Percentiles rank a stretch among this genome's conserved stretches.
Conservation (phyloP, 768 basidiomycete species). For the Leccinum disarticulatum region DNA sequence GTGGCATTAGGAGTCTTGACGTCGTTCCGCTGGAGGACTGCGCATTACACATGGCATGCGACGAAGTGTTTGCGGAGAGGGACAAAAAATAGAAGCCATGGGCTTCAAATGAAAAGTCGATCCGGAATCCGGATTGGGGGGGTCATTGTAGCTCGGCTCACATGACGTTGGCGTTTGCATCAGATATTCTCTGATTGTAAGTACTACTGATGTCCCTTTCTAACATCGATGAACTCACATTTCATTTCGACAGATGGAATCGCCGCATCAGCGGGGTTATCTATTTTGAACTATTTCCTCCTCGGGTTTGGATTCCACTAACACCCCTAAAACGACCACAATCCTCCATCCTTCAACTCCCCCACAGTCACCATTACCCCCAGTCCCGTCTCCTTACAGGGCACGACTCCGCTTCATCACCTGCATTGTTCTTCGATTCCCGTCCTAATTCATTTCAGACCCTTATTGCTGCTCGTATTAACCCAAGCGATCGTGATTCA, state of each 20-base stretch:
- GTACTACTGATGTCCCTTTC: slow-evolving; percentile 17
- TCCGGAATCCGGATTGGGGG: slow-evolving; percentile 65
- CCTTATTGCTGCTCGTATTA: slow-evolving; percentile 15
- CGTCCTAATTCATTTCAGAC: slow-evolving; percentile 21
- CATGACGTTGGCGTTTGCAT: not conserved
- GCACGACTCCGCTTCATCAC: slow-evolving; percentile 2
- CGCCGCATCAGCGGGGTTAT: slow-evolving; percentile 61
- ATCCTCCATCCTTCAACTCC: slow-evolving; percentile 9
- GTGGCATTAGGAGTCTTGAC: slow-evolving; percentile 29
- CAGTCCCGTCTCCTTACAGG: slow-evolving; percentile 8
- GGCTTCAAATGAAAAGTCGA: slow-evolving; percentile 70
- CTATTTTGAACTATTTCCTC: slow-evolving; percentile 69
- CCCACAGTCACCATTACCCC: slow-evolving; percentile 11
- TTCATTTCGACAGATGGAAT: slow-evolving; percentile 44
- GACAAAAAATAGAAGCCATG: slow-evolving; percentile 65
- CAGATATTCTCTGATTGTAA: slow-evolving; percentile 53
- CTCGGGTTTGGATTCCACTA: slow-evolving; percentile 63
- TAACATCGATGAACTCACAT: not conserved
- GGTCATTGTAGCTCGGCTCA: slow-evolving; percentile 40
- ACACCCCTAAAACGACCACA: slow-evolving; percentile 20
- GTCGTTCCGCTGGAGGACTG: slow-evolving; percentile 62
- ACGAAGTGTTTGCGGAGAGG: slow-evolving; percentile 64
- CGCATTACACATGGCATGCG: slow-evolving; percentile 71
- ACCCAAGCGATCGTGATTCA: slow-evolving; percentile 31
- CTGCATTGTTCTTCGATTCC: slow-evolving; percentile 5